These are phyloP conservation scores for Naematelia aurantialba DNA, from an alignment of 768 basidiomycete genomes.

Conservation along the genomic window DNA sequence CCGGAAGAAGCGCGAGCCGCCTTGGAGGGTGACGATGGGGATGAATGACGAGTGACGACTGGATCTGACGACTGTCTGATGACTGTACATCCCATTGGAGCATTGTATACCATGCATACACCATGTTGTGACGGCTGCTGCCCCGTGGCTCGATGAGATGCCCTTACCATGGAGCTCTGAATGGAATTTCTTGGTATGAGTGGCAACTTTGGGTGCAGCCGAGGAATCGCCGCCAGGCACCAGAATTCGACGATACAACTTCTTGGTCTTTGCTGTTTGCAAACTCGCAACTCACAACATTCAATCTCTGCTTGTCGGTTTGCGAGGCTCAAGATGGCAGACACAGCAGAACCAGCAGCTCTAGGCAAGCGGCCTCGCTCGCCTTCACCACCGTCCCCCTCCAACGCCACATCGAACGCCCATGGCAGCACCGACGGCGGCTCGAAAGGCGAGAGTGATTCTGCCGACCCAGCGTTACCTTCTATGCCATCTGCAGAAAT, in stretches of 20 bases:
- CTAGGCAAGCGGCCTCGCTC: slow-evolving; percentile 24
- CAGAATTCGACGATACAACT: too few species aligned
- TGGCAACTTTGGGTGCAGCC: too few species aligned
- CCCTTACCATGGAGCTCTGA: too few species aligned
- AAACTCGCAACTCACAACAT: too few species aligned
- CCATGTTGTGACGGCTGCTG: too few species aligned
- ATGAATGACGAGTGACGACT: slow-evolving; percentile 3
- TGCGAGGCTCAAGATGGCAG: slow-evolving; percentile 9
- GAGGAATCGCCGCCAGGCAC: not conserved
- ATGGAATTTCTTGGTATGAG: too few species aligned
- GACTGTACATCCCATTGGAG: not conserved
- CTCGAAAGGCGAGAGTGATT: too few species aligned
- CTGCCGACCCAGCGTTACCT: not conserved
- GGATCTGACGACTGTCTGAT: not conserved
- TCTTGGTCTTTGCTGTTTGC: too few species aligned
- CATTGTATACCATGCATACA: not conserved
- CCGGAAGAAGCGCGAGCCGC: slow-evolving; percentile 44
- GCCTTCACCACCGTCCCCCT: not conserved
- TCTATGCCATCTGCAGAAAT: slow-evolving; percentile 36
- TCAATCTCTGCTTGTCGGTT: not conserved
- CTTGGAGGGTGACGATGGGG: slow-evolving; percentile 25
- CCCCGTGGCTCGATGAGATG: too few species aligned
- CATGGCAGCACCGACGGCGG: too few species aligned
- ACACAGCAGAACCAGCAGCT: not conserved
- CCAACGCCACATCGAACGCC: not conserved